Evolutionary conservation across 306 rosid genomes (phyloP), one percentile per base, ranked within the genome.

Genomic region (Sicyos baderoa): DNA sequence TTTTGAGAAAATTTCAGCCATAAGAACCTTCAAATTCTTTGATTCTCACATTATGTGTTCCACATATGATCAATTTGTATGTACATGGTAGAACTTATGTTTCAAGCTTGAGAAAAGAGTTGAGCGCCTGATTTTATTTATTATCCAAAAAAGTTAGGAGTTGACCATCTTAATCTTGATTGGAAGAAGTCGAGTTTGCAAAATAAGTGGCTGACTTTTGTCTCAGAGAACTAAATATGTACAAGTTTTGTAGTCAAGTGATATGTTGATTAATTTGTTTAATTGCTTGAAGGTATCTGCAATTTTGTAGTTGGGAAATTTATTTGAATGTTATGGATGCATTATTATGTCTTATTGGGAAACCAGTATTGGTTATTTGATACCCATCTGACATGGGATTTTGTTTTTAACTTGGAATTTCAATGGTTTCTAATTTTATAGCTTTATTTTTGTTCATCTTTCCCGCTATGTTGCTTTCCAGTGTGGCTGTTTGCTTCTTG

Each of bases 401-500:
- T 35, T 62, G n/a, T 40, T 32, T n/a, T n/a, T 16, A 17, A 62
- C 27, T 23, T 40, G 51, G n/a, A 62, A 62, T 35, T 40, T 47
- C 68, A 2, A 17, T 12, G 29, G 22, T 21, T 44, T 64, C 49
- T 64, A 18, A 40, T 5, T 19, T 21, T 44, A 18, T 42, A 19
- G 32, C 54, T 64, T 44, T 42, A 12, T 64, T 64, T 42, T 45
- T 66, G 32, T 21, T 47, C 35, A 3, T 32, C 53, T 66, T 47
- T 44, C 47, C 37, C 40, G 23, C 40, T 14, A 45, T 66, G 47
- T 47, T 47, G 55, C 71, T 66, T 40, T 66, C 40, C 21, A 47
- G 71, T 47, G 40, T 14, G 55, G 13, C 71, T 45, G 40, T 19
- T 66, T 66, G 55, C 71, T 66, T 44, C 71, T 47, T 25, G 7